Base-by-base conservation (phyloP, 352 stramenopile species). In the Peronosclerospora sorghi region DNA sequence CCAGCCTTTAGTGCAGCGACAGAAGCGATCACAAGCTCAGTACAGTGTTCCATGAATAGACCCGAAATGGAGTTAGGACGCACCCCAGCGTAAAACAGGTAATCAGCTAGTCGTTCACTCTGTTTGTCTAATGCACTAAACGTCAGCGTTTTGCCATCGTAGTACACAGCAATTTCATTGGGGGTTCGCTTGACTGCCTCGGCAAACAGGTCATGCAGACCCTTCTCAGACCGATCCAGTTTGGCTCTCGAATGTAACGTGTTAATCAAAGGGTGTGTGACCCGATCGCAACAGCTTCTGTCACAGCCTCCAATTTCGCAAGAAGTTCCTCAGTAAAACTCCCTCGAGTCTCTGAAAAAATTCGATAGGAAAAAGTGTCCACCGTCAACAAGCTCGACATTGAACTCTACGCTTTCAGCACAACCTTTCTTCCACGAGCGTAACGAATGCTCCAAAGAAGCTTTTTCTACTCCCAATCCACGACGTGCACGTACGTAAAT, bases 21-120 rank as follows among this genome's bases (percentile, higher is more conserved):
- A 55, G 94, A 96, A 5, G 68, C 76, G 15, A 97, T 68, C 30
- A 94, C 83, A 54, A 96, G 97, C 65, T 96, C 78, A 41, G 80
- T 69, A 44, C 78, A 92, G 28, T 94, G 84, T 44, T 96, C 86
- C 83, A 97, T 95, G 51, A 96, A 87, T 56, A 87, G 82, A 21
- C 72, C 75, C 35, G n/a, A n/a, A n/a, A n/a, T n/a, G n/a, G n/a
- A n/a, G n/a, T n/a, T n/a, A n/a, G n/a, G n/a, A n/a, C n/a, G 74
- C 23, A 87, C 72, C 36, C 75, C 75, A 26, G 59, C 50, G n/a
- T 66, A 36, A 41, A 71, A 87, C 21, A 87, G 41, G 28, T 77
- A 77, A 49, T 83, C 68, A 4, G 74, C 71, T 3, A 90, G 43
- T 87, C n/a, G n/a, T n/a, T n/a, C n/a, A n/a, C n/a, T n/a, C n/a